Conservation (phyloP, 192 early-diverging fungal species). For the Backusella australiensis region DNA sequence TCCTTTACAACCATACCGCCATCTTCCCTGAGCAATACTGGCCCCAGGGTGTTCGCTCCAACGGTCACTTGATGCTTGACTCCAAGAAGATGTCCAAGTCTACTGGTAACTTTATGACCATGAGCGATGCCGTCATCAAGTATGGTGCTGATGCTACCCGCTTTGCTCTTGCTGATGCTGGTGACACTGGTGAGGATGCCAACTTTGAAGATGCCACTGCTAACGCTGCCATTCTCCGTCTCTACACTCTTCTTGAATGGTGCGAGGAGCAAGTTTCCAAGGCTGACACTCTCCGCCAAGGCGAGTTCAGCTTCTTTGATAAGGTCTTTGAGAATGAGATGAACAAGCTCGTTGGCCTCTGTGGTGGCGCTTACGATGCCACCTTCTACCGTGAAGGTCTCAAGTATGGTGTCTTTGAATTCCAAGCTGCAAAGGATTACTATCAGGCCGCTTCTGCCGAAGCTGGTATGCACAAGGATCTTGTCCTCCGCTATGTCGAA, state of each 20-base stretch:
- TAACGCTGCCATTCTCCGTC: constrained; percentile 91
- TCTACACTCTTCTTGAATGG: constrained; percentile 91
- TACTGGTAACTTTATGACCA: constrained; percentile 93
- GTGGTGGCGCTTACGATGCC: constrained; percentile 73
- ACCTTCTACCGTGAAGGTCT: constrained; percentile 92
- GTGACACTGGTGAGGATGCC: constrained; percentile 95
- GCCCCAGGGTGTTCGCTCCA: constrained; percentile 84
- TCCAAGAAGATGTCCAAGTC: constrained; percentile 98
- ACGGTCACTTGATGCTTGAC: constrained; percentile 96
- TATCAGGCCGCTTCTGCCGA: constrained; percentile 70
- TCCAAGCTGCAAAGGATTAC: constrained; percentile 81
- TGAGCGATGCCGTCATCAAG: constrained; percentile 72
- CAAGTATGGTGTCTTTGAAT: constrained; percentile 88
- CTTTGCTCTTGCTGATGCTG: constrained; percentile 93
- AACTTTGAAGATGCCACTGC: constrained; percentile 97
- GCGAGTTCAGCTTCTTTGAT: constrained; percentile 75
- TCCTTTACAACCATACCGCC: constrained; percentile 94
- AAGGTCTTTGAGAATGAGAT: constrained; percentile 91
- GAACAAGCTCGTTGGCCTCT: constrained; percentile 63
- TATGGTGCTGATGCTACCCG: constrained; percentile 97
- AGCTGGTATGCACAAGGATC: constrained; percentile 84
- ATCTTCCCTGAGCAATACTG: constrained; percentile 91
- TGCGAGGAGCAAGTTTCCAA: constrained; percentile 62
- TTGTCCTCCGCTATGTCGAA: constrained; percentile 81
- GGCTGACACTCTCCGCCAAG: constrained; percentile 45